Conservation (phyloP, 1,139 yeast species). For the Pichia sp. region DNA sequence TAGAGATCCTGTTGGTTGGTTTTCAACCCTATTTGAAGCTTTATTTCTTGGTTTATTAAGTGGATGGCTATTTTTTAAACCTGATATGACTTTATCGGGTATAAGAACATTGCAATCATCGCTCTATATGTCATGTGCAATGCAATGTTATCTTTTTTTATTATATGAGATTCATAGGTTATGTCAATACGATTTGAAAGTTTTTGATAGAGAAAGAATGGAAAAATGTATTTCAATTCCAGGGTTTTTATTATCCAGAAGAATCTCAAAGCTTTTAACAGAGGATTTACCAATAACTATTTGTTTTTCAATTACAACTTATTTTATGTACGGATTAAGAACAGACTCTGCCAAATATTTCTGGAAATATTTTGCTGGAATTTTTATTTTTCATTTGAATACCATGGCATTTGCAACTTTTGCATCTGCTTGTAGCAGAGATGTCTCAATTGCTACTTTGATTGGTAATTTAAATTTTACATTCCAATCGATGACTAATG, state of each 20-base stretch:
- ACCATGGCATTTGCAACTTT: constrained; percentile 53
- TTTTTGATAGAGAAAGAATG: constrained; percentile 67
- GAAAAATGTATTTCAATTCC: constrained; percentile 63
- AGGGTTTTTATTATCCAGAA: constrained; percentile 63
- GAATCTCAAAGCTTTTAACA: constrained; percentile 56
- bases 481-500: constrained; percentile 72
- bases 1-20: constrained; percentile 54
- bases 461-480: constrained; percentile 61
- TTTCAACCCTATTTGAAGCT: constrained; percentile 51
- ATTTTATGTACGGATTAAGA: constrained; percentile 74
- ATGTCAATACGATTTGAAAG: constrained; percentile 59
- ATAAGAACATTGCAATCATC: constrained; percentile 59
- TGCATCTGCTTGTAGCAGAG: constrained; percentile 54
- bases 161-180: constrained; percentile 69
- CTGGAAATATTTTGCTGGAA: constrained; percentile 56
- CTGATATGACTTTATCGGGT: constrained; percentile 58
- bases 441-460: constrained; percentile 60
- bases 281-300: constrained; percentile 68
- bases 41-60: constrained; percentile 50
- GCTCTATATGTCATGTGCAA: constrained; percentile 57
- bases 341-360: constrained; percentile 41
- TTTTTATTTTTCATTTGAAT: constrained; percentile 49
- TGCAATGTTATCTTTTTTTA: constrained; percentile 63
- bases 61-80: constrained; percentile 75
- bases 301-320: constrained; percentile 53